A percentile compares a stretch with the other conserved stretches of the same genome.
Conservation (phyloP, 2,329 filamentous ascomycete species). For the Raffaelea deltoideospora region DNA sequence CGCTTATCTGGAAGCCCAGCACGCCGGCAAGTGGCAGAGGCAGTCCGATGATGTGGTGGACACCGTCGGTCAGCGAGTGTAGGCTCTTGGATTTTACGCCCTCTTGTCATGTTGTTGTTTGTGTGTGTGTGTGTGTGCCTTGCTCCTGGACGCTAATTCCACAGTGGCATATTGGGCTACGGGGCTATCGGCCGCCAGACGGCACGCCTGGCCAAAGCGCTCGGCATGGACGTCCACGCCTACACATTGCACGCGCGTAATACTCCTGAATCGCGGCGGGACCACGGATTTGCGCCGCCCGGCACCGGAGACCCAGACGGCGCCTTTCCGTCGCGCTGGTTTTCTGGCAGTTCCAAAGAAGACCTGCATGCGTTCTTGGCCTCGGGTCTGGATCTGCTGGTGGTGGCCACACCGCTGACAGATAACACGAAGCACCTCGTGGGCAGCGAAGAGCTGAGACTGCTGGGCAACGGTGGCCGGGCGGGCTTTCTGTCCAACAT, state of each 20-base stretch:
- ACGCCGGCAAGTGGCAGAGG: slow-evolving; percentile 26
- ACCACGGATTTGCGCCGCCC: slow-evolving; percentile 52
- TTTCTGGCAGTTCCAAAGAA: slow-evolving; percentile 25
- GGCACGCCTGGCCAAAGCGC: slow-evolving; percentile 41
- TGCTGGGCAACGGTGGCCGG: slow-evolving; percentile 19
- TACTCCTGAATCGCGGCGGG: slow-evolving; percentile 48
- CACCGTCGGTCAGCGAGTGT: slow-evolving; percentile 31
- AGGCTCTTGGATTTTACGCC: too few relatives aligned
- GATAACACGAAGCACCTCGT: slow-evolving; percentile 33
- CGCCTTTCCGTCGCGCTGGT: slow-evolving; percentile 33
- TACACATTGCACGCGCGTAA: slow-evolving; percentile 57
- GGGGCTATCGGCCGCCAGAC: slow-evolving; percentile 38
- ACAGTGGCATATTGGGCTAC: slow-evolving; percentile 37
- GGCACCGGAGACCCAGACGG: slow-evolving; percentile 44
- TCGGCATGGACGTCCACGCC: slow-evolving; percentile 60
- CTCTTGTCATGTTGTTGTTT: too few relatives aligned
- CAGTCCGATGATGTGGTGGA: slow-evolving; percentile 21
- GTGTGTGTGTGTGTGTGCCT: too few relatives aligned
- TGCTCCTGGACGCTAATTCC: background rate
- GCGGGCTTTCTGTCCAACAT: slow-evolving; percentile 57
- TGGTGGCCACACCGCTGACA: slow-evolving; percentile 37
- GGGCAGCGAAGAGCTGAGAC: slow-evolving; percentile 30
- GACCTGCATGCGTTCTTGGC: slow-evolving; percentile 34
- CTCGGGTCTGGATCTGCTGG: slow-evolving; percentile 34
- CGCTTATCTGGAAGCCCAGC: slow-evolving; percentile 27